phyloP scores from a whole-genome alignment of 495 filamentous ascomycete species.

The Aspergillus baeticus region DNA sequence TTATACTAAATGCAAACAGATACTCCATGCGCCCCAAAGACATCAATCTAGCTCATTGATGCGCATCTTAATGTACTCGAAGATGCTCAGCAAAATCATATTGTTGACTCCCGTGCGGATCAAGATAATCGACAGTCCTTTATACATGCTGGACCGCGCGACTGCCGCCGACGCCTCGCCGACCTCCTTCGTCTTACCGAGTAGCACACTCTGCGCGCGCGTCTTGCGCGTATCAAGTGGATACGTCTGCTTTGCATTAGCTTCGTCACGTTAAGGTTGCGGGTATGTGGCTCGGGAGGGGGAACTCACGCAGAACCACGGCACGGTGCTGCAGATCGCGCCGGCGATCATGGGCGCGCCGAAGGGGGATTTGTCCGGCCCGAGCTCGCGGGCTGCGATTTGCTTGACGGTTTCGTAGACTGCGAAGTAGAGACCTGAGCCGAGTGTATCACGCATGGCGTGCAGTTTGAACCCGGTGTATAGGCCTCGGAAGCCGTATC shows the following conservation, averaged over 20 bases:
- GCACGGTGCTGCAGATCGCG: slow-evolving; percentile 47
- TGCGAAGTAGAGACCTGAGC: slow-evolving; percentile 86
- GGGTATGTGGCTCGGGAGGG: not conserved
- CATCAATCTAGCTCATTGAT: slow-evolving; percentile 36
- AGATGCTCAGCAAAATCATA: slow-evolving; percentile 48
- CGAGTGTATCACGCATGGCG: slow-evolving; percentile 79
- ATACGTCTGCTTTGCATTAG: slow-evolving; percentile 36
- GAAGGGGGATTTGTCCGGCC: slow-evolving; percentile 37
- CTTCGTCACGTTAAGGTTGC: no score
- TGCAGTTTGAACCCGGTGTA: slow-evolving; percentile 88
- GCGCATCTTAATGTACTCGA: slow-evolving; percentile 43
- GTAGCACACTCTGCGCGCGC: slow-evolving; percentile 46
- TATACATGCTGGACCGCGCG: slow-evolving; percentile 50
- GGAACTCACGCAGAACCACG: slow-evolving; percentile 47
- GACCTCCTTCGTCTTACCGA: slow-evolving; percentile 45
- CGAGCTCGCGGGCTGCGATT: slow-evolving; percentile 60
- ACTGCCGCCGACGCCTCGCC: slow-evolving; percentile 44
- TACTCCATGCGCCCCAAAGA: no score
- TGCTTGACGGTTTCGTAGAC: slow-evolving; percentile 92
- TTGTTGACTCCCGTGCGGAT: slow-evolving; percentile 49
- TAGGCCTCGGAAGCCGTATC: slow-evolving; percentile 73
- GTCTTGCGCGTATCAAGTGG: slow-evolving; percentile 51
- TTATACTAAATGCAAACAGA: not conserved
- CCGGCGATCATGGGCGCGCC: slow-evolving; percentile 45
- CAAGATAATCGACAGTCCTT: slow-evolving; percentile 47